These are phyloP conservation scores for Gracilaria caudata DNA, from an alignment of 23 red algal genomes.

Conservation along the genomic window DNA sequence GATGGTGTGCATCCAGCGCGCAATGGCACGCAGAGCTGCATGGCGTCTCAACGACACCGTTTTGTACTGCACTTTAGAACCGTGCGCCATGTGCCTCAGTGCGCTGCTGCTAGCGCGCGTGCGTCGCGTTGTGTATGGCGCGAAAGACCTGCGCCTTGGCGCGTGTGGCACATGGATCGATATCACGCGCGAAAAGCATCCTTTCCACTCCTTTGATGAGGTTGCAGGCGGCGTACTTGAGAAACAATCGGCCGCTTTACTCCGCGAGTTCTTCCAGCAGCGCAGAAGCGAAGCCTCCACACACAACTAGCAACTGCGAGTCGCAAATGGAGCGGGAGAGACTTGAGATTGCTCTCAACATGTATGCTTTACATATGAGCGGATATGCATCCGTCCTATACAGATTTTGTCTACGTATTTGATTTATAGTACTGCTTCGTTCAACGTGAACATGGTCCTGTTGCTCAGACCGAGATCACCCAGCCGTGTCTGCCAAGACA, in stretches of 20 bases:
- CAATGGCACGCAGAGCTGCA: neutral
- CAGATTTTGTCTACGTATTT: neutral
- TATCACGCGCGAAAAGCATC: conserved; percentile 56
- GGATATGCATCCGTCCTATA: neutral
- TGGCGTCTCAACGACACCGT: conserved; percentile 82
- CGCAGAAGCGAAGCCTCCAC: conserved; percentile 9
- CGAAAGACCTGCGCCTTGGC: conserved; percentile 83
- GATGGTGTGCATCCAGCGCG: conserved; percentile 79
- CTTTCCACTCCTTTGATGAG: conserved; percentile 53
- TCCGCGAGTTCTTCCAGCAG: conserved; percentile 70
- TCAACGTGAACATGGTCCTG: conserved; percentile 41
- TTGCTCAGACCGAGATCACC: conserved; percentile 22
- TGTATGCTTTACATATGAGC: conserved; percentile 18
- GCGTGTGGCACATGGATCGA: conserved; percentile 85
- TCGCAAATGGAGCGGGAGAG: no score
- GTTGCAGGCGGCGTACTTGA: conserved; percentile 65
- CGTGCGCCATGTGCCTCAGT: conserved; percentile 94
- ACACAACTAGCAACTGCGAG: neutral
- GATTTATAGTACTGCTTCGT: conserved; percentile 15
- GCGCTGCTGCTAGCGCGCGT: conserved; percentile 82
- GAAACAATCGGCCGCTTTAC: conserved; percentile 36
- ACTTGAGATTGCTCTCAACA: neutral
- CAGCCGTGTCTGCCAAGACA: conserved; percentile 27
- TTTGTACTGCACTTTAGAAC: conserved; percentile 92
- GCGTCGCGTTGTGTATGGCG: conserved; percentile 82